Base-by-base conservation (phyloP, 2,329 filamentous ascomycete species). In the Sclerotinia subarctica region DNA sequence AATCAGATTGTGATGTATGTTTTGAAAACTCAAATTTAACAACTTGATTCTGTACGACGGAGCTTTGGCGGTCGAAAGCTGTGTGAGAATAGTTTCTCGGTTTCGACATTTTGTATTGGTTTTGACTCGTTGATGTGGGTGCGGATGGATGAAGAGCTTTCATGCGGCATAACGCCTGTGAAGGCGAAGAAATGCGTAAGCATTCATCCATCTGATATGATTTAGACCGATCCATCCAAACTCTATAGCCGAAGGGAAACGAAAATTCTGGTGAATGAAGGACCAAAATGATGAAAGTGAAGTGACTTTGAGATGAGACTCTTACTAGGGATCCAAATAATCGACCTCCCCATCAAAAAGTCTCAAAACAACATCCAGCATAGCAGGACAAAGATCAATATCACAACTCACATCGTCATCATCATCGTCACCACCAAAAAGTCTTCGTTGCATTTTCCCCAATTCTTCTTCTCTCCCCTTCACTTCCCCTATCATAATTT, bases 271-370 rank as follows among this genome's bases (percentile, higher is more conserved):
- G 21, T 67, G 44, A 49, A 66, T 60, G 66, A 62, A 53, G 38
- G 56, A 59, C 52, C 59, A 70, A 68, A 64, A 59, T 53, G 70
- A 56, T 69, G 66, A 58, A 58, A 56, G 66, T 57, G 46, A 68
- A 51, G 69, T 53, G 44, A 67, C 47, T 57, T 51, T 64, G 65
- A 70, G 67, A 65, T 51, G 60, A 64, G 38, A 58, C 21, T 51
- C 58, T 74, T 71, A 60, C 47, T 60, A 77, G 67, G 76, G 75
- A 72, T 77, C 75, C 62, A 73, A 72, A 52, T 77, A 77, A 72
- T 77, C 76, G 68, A 76, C 74, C 62, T 74, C 76, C 29, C 76
- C 76, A 17, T 59, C 57, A 66, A 77, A 77, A 53, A 77, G 73
- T 58, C 68, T 69, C 49, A 74, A 68, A 49, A 78, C 72, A n/a